phyloP scores from a whole-genome alignment of 2,329 filamentous ascomycete genomes.

The Lecanicillium sp. region DNA sequence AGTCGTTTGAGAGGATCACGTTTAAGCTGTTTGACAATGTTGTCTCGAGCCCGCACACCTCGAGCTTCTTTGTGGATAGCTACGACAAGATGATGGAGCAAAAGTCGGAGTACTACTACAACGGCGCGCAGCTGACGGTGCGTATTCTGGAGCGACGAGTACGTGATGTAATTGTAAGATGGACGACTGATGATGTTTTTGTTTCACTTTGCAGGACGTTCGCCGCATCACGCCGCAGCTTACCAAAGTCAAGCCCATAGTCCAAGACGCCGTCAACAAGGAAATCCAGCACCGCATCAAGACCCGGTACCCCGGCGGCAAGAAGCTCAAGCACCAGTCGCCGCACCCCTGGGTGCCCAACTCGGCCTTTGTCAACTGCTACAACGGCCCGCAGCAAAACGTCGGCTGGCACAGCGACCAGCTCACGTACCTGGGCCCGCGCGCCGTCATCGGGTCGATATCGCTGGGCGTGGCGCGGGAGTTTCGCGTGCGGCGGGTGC shows the following conservation, averaged over 20 bases:
- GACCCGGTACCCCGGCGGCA: constrained; percentile 57
- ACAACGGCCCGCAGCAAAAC: constrained; percentile 69
- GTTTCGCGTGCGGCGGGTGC: constrained; percentile 75
- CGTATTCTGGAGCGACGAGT: neutral
- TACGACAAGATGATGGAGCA: constrained; percentile 61
- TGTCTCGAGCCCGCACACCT: constrained; percentile 78
- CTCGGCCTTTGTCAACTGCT: constrained; percentile 91
- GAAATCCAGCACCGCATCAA: constrained; percentile 68
- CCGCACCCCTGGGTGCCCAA: constrained; percentile 72
- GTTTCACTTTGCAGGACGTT: constrained; percentile 59
- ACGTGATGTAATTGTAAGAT: neutral
- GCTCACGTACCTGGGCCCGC: constrained; percentile 84
- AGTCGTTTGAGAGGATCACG: constrained; percentile 59
- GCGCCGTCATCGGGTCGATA: constrained; percentile 80
- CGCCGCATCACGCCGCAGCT: constrained; percentile 70
- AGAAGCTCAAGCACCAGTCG: constrained; percentile 73
- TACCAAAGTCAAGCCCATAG: constrained; percentile 57
- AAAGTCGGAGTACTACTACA: constrained; percentile 77
- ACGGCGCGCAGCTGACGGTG: constrained; percentile 64
- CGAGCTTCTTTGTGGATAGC: constrained; percentile 74
- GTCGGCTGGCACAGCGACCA: constrained; percentile 94
- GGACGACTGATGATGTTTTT: too few species aligned
- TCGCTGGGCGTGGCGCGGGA: constrained; percentile 89
- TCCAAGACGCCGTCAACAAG: constrained; percentile 68
- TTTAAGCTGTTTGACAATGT: constrained; percentile 88